phyloP scores from a whole-genome alignment of 2,329 filamentous ascomycete genomes.

The Coleophoma crateriformis region DNA sequence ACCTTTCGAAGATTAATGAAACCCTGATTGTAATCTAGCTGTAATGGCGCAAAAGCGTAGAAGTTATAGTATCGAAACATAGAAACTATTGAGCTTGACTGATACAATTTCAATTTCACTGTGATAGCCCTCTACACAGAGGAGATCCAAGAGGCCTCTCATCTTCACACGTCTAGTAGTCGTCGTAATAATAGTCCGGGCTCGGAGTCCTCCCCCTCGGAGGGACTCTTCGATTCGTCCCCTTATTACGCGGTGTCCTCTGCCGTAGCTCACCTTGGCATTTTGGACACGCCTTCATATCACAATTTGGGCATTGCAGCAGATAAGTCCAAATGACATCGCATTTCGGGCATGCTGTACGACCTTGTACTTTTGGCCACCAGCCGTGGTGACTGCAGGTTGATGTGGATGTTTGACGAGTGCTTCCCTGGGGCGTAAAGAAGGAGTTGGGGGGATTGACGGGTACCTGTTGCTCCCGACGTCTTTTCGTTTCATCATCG shows the following conservation, averaged over 20 bases:
- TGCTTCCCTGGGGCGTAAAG: not conserved
- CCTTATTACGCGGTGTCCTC: not conserved
- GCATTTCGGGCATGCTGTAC: conserved; percentile 11
- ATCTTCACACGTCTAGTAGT: not conserved
- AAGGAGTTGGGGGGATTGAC: not conserved
- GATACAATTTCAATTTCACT: no score
- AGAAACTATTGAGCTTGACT: no score
- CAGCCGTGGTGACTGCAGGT: conserved; percentile 12
- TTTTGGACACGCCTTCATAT: conserved; percentile 13
- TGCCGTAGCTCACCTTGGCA: conserved; percentile 11
- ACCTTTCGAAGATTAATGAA: no score
- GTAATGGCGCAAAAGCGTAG: no score
- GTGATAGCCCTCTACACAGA: no score
- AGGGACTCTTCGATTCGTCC: not conserved
- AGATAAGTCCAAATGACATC: conserved; percentile 10
- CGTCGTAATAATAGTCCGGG: not conserved
- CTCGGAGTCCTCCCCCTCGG: not conserved
- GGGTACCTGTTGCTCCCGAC: no score
- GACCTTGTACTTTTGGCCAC: conserved; percentile 16
- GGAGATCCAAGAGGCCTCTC: no score
- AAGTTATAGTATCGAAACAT: no score
- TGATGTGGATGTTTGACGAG: not conserved
- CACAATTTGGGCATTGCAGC: conserved; percentile 14
- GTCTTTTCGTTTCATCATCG: not conserved
- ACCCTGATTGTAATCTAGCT: no score